Percentiles rank a stretch among this genome's conserved stretches.
Evolutionary conservation across 257 asterid genomes (phyloP).

Genomic region (Coffea canephora): DNA sequence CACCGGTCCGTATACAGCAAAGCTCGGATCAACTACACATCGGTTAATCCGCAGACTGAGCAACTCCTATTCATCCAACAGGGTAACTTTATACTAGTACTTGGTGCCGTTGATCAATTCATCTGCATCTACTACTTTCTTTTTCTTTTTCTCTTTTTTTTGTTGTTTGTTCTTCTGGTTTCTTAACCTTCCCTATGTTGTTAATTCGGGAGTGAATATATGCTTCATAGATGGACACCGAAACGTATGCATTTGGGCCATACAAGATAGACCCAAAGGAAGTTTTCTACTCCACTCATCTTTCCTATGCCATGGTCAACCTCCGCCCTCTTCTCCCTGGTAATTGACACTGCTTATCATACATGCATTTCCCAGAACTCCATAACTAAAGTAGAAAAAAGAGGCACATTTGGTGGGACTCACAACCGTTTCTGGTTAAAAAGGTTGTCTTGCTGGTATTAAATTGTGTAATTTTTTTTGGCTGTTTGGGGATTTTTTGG

Average conservation of each 20-base stretch:
- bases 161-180: not conserved
- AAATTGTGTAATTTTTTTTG: too few relatives aligned
- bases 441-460: not conserved
- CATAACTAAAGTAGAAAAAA: not conserved
- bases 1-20: not conserved
- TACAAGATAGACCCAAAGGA: constrained; percentile 60
- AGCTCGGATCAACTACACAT: not conserved
- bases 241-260: constrained; percentile 61
- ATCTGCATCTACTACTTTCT: not conserved
- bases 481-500: too few relatives aligned
- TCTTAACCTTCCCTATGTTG: too few relatives aligned
- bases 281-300: constrained; percentile 66
- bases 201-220: not conserved
- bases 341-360: constrained; percentile 18
- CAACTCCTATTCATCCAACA: constrained; percentile 1
- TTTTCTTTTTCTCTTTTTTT: too few relatives aligned
- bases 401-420: not conserved
- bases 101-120: too few relatives aligned
- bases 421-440: not conserved
- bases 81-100: constrained; percentile 2
- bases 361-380: not conserved
- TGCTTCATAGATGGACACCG: constrained; percentile 51
- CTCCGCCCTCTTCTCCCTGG: constrained; percentile 89
- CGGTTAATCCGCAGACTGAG: not conserved
- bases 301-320: constrained; percentile 82